Base-by-base conservation (phyloP, 345 rosid genomes). In the Rhodamnia argentea region DNA sequence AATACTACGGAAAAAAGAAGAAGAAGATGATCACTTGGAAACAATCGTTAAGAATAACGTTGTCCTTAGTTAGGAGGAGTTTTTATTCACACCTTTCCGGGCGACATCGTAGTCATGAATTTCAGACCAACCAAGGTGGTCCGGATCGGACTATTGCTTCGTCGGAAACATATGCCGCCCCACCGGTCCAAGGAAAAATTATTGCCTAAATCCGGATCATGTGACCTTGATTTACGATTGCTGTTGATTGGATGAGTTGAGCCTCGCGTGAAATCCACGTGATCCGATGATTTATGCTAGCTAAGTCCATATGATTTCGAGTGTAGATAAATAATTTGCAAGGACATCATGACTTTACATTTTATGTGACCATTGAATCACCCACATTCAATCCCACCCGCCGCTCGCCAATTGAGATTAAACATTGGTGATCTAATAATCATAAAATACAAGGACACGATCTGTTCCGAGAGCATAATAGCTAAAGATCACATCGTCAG, bases 171-270 rank as follows among this genome's bases (percentile, higher is more conserved):
- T 16, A 29, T 1, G 10, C 8, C 3, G 23, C 23, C 23, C 74
- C 42, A 8, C 3, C 2, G 18, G 22, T 29, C 12, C 23, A 6
- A 32, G 23, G 23, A 4, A 64, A 64, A 4, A 8, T 29, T 16
- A 4, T 15, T 32, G 3, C 13, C 5, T 18, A 23, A 16, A 70
- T 37, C 1, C 0, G 5, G 1, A 18, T 32, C 24, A 0, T 1
- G 0, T 18, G 13, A 32, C 2, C 3, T 11, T 5, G 2, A 1
- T 32, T 70, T 0, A 1, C 0, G 16, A 1, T 0, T 8, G 4
- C 2, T 1, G 0, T 32, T 8, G 7, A 10, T 3, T 0, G 0
- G 0, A 18, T 70, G 42, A 37, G 2, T 8, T 32, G 3, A 37
- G 0, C 2, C 3, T 70, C 7, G 1, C 24, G 0, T 70, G 6